phyloP scores from a whole-genome alignment of 768 basidiomycete species.

The Mycena kentingensis region DNA sequence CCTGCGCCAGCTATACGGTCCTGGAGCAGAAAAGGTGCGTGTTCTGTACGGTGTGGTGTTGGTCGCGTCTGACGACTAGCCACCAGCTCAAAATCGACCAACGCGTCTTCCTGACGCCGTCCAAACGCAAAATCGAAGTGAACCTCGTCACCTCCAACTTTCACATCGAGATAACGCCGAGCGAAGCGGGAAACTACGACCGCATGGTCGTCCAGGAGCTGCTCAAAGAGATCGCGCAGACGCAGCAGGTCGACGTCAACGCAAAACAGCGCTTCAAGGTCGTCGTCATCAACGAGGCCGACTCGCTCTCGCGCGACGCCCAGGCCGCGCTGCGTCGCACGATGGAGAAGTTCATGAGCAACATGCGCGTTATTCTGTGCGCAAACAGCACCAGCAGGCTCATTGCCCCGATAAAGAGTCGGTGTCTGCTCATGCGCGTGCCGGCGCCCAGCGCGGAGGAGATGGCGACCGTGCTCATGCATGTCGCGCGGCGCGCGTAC shows the following conservation, averaged over 20 bases:
- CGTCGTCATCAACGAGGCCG: constrained; percentile 98
- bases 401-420: constrained; percentile 95
- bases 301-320: constrained; percentile 91
- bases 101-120: constrained; percentile 91
- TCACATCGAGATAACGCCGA: constrained; percentile 97
- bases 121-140: constrained; percentile 91
- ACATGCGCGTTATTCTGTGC: constrained; percentile 94
- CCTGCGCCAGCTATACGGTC: constrained; percentile 84
- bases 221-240: constrained; percentile 97
- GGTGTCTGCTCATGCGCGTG: constrained; percentile 91
- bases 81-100: constrained; percentile 96
- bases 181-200: constrained; percentile 96
- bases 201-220: constrained; percentile 95
- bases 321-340: constrained; percentile 96
- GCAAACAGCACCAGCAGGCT: constrained; percentile 94
- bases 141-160: constrained; percentile 98
- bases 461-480: constrained; percentile 79
- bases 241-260: constrained; percentile 94
- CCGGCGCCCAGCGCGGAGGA: constrained; percentile 81
- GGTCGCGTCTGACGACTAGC: neutral
- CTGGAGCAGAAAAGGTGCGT: constrained; percentile 87
- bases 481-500: constrained; percentile 78
- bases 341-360: constrained; percentile 99
- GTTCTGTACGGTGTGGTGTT: neutral
- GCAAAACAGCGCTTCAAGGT: constrained; percentile 98